phyloP scores from a whole-genome alignment of 179 eudicot species.

The Gypsophila paniculata region DNA sequence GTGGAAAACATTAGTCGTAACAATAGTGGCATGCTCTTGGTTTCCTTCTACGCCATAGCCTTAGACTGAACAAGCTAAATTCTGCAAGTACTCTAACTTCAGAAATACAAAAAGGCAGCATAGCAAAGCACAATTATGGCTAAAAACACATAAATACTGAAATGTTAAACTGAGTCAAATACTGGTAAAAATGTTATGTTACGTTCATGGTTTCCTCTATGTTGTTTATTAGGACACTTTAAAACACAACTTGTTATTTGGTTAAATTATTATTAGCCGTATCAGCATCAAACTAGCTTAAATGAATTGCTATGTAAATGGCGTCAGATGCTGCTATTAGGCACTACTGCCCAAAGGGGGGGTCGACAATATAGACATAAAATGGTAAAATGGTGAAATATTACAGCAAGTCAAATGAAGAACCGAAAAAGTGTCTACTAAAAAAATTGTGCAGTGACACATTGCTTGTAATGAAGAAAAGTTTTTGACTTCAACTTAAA shows the following conservation, averaged over 20 bases:
- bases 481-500: conserved; percentile 22
- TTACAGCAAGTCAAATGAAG: background rate
- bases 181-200: conserved; percentile 2
- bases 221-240: background rate
- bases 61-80: background rate
- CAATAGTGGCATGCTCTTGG: background rate
- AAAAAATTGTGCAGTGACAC: conserved; percentile 6
- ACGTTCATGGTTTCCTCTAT: background rate
- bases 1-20: background rate
- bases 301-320: background rate
- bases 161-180: background rate
- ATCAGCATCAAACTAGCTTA: background rate
- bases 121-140: background rate
- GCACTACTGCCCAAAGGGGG: no score
- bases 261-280: background rate
- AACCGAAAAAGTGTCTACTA: background rate
- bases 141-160: background rate
- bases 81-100: background rate
- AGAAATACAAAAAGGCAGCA: background rate
- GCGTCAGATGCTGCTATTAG: background rate
- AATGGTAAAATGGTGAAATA: no score
- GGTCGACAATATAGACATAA: no score
- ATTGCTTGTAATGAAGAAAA: background rate
- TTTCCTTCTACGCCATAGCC: background rate
- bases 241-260: background rate